A percentile compares a stretch with the other conserved stretches of the same genome.
Conservation (phyloP, 768 basidiomycete species). For the Tylopilus plumbeoviolaceoides region DNA sequence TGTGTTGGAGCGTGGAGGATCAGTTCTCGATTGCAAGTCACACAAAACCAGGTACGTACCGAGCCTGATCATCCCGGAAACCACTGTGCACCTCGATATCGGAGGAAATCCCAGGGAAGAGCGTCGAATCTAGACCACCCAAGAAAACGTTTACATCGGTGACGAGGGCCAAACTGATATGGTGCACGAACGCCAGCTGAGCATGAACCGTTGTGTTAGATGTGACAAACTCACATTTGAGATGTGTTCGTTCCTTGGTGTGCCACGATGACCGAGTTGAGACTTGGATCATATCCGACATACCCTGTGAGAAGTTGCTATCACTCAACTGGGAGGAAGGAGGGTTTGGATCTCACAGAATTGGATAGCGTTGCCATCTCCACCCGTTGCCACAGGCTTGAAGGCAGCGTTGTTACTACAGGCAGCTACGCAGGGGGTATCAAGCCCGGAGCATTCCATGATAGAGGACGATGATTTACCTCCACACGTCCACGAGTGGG, state of each 20-base stretch:
- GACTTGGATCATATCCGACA: constrained; percentile 40
- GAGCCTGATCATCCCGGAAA: constrained; percentile 41
- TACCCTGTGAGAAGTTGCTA: constrained; percentile 6
- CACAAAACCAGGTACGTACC: constrained; percentile 25
- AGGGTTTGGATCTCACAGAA: constrained; percentile 34
- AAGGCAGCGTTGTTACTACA: constrained; percentile 43
- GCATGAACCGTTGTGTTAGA: constrained; percentile 31
- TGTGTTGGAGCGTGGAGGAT: constrained; percentile 27
- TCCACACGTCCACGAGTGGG: constrained; percentile 50
- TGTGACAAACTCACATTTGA: constrained; percentile 37
- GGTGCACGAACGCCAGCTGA: not conserved
- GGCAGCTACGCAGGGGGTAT: constrained; percentile 24
- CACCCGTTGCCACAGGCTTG: constrained; percentile 41
- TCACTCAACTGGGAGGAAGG: no score
- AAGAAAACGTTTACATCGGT: constrained; percentile 37
- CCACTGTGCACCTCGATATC: constrained; percentile 42
- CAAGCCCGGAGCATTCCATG: not conserved
- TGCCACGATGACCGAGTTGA: constrained; percentile 31
- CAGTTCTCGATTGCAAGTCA: not conserved
- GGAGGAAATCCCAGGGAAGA: constrained; percentile 45
- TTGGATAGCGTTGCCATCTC: constrained; percentile 37
- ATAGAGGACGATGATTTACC: constrained; percentile 26
- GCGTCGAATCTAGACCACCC: constrained; percentile 30
- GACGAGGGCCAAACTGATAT: constrained; percentile 32
- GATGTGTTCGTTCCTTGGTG: constrained; percentile 31